Base-by-base conservation (phyloP, 2,329 filamentous ascomycete genomes). In the Phyllosticta capitalensis region DNA sequence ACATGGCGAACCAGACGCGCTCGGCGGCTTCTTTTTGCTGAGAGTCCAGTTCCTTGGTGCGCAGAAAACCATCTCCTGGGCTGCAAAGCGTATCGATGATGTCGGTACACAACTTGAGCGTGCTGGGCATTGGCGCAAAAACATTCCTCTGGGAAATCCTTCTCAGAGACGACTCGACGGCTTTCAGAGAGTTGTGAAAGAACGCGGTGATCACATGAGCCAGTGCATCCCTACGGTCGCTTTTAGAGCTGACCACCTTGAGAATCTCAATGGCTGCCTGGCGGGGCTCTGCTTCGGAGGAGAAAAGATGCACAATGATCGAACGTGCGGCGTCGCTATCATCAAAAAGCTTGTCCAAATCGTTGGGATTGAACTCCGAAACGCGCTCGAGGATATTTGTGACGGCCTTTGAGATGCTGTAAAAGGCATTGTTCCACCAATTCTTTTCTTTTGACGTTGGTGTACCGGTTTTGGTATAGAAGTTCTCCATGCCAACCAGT, bases 1-100 rank as follows among this genome's bases (percentile, higher is more conserved):
- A 99, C 65, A 92, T 83, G 60, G 84, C 83, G 62, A 84, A 82
- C 95, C 95, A 99, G 76, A 95, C 90, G 38, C 81, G 82, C 67
- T 88, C 81, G 14, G 95, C 80, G 3, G 85, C 83, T 38, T 82
- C 78, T 12, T 82, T 79, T 64, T 92, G 87, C 60, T 79, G 80
- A 1, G 77, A 70, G 26, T 83, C 81, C 26, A 91, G 72, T 59
- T 79, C 73, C 59, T 75, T 76, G 54, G 80, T 81, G 61, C 84
- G 78, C n/a, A 89, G 75, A 60, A 86, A 75, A 63, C 84, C 81
- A 61, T 81, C 79, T 63, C 84, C 79, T n/a, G 78, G 78, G 64
- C 86, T 83, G 70, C 83, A 87, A 56, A 88, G 78, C 57, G 83
- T 80, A 63, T 85, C 80, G 55, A 87, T 76, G 33, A 87, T 78